These are phyloP conservation scores for Suaeda aralocaspica DNA, from an alignment of 148 eudicot genomes.

Conservation along the genomic window DNA sequence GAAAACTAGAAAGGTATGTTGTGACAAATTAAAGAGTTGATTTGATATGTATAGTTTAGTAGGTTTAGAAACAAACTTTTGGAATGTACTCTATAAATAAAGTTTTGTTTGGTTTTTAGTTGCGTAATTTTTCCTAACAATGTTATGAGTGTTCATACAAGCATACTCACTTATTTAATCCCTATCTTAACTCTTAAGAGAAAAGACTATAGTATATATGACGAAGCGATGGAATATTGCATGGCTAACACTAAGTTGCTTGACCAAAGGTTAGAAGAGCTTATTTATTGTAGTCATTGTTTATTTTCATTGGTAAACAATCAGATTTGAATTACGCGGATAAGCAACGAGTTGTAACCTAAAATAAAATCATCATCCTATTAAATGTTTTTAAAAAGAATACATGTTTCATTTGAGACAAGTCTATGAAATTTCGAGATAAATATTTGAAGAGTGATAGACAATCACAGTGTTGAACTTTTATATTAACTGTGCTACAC, in stretches of 20 bases:
- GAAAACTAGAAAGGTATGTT: no score
- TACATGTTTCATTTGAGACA: no score
- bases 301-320: not conserved
- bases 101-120: not conserved
- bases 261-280: not conserved
- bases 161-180: no score
- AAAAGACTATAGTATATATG: not conserved
- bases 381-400: no score
- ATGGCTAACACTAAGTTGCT: not conserved
- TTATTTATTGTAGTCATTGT: not conserved
- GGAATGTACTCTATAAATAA: not conserved
- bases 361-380: no score
- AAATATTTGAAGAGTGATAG: no score
- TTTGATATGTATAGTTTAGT: not conserved
- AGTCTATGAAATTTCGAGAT: no score
- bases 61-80: not conserved
- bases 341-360: no score
- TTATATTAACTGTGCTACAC: no score
- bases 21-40: not conserved
- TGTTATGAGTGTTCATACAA: not conserved
- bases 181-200: not conserved
- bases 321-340: not conserved
- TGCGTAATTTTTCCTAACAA: slow-evolving; percentile 9
- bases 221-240: no score
- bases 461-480: no score